Evolutionary conservation across 2,329 filamentous ascomycete species (phyloP), one percentile per base, ranked within the genome.

Genomic region (Sclerotinia sclerotiorum): DNA sequence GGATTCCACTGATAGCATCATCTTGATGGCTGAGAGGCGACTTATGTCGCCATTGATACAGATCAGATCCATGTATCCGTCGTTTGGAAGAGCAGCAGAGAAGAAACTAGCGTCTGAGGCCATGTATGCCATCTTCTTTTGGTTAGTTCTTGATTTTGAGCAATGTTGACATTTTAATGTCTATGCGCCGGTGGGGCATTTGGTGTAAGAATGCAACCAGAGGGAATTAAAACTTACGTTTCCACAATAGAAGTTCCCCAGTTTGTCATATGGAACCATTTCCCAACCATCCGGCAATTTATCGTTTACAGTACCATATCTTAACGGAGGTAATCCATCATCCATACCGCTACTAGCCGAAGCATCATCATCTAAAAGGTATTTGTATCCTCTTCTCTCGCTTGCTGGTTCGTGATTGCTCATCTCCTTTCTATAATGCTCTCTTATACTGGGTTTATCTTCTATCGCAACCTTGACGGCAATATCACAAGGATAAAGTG

Each of bases 211-310:
- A 4, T 27, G 17, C 29, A 39, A 42, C 10, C 39, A 11, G 15
- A 29, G n/a, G n/a, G 27, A 46, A 21, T 29, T 15, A 5, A 7
- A 35, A 81, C 87, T 81, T 77, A 89, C 88, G 78, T 97, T 99
- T 70, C 95, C 95, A 44, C 90, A 91, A 80, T 96, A 98, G 78
- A 99, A 97, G 76, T 92, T 97, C 58, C 93, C 93, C 67, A 99
- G 82, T 42, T 90, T 92, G 71, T 95, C 88, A 71, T 90, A 86
- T 0, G 90, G 87, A 3, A 90, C 81, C 27, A 90, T 81, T 70
- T 90, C 84, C 93, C 95, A 99, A 57, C 87, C 90, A 2, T 85
- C 81, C 0, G 93, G 94, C 0, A 98, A 78, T 21, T 89, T 84
- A 73, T 96, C 92, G 64, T 87, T 86, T 69, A 95, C 82, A 0